Evolutionary conservation across 192 early-diverging fungal species (phyloP).

Genomic region (Gaertneriomyces semiglobifer): DNA sequence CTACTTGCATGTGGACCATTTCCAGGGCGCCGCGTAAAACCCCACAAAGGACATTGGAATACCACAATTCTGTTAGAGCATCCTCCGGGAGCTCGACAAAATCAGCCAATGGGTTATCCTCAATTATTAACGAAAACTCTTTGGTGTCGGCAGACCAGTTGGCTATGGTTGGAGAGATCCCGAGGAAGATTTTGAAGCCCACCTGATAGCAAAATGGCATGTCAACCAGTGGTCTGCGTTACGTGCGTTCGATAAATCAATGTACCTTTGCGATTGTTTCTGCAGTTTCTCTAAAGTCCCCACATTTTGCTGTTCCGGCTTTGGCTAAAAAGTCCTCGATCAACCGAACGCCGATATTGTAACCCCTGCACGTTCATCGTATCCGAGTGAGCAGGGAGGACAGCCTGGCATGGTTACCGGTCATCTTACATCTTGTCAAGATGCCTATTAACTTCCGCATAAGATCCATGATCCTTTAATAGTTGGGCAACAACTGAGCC

Average conservation of each 20-base stretch:
- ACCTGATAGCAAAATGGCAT: slow-evolving; percentile 43
- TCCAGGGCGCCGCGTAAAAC: slow-evolving; percentile 92
- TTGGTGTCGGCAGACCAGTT: slow-evolving; percentile 78
- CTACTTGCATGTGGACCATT: slow-evolving; percentile 92
- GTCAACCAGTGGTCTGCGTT: not conserved
- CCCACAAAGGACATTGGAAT: slow-evolving; percentile 93
- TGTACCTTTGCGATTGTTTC: slow-evolving; percentile 89
- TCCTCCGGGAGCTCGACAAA: slow-evolving; percentile 95
- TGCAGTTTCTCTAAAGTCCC: slow-evolving; percentile 85
- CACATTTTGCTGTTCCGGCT: slow-evolving; percentile 72
- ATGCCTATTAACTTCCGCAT: slow-evolving; percentile 88
- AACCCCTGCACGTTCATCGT: slow-evolving; percentile 64
- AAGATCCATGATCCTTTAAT: slow-evolving; percentile 90
- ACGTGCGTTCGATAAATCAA: not conserved
- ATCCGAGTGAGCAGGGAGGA: too few relatives aligned
- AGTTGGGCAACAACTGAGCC: slow-evolving; percentile 94
- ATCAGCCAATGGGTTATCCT: slow-evolving; percentile 96
- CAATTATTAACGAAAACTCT: slow-evolving; percentile 91
- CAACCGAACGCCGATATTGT: slow-evolving; percentile 92
- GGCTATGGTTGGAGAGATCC: slow-evolving; percentile 78
- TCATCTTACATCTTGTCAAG: slow-evolving; percentile 90
- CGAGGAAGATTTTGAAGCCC: slow-evolving; percentile 95
- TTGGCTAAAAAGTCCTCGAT: slow-evolving; percentile 96
- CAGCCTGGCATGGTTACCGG: too few relatives aligned
- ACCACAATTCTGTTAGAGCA: slow-evolving; percentile 75